Percentiles rank a stretch among this genome's conserved stretches.
phyloP scores from a whole-genome alignment of 1,284 basidiomycete species.

The Moesziomyces aphidis region DNA sequence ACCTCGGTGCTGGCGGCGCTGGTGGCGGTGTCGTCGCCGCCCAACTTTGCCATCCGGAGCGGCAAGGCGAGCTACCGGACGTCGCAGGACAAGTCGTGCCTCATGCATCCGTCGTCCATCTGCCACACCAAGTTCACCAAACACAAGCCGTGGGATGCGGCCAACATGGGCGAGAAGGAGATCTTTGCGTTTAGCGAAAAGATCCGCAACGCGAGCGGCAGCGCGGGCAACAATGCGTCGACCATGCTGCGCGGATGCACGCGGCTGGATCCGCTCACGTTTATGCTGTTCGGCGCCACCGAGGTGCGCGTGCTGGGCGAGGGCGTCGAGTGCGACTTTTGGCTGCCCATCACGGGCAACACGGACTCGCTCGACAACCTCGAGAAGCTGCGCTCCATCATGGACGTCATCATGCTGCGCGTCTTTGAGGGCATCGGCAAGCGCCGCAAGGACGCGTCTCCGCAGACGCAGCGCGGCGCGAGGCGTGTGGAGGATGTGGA shows the following conservation, averaged over 20 bases:
- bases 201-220: constrained; percentile 77
- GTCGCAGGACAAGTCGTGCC: constrained; percentile 83
- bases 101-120: constrained; percentile 88
- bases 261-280: constrained; percentile 87
- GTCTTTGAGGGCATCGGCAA: constrained; percentile 81
- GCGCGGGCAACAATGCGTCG: constrained; percentile 71
- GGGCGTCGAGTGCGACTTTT: constrained; percentile 81
- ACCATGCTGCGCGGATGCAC: constrained; percentile 76
- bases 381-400: constrained; percentile 81
- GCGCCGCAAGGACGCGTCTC: constrained; percentile 1
- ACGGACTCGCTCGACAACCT: constrained; percentile 83
- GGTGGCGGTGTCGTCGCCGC: constrained; percentile 86
- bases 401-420: constrained; percentile 87
- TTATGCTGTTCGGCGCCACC: constrained; percentile 91
- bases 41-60: constrained; percentile 91
- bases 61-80: constrained; percentile 81
- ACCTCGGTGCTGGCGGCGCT: constrained; percentile 85
- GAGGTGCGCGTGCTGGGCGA: constrained; percentile 72
- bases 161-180: constrained; percentile 74
- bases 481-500: constrained; percentile 12
- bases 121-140: constrained; percentile 79
- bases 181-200: constrained; percentile 89
- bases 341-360: constrained; percentile 84
- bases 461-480: constrained; percentile 2
- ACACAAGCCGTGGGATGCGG: constrained; percentile 69